Base-by-base conservation (phyloP, 2,329 filamentous ascomycete species). In the Botrytis tulipae region DNA sequence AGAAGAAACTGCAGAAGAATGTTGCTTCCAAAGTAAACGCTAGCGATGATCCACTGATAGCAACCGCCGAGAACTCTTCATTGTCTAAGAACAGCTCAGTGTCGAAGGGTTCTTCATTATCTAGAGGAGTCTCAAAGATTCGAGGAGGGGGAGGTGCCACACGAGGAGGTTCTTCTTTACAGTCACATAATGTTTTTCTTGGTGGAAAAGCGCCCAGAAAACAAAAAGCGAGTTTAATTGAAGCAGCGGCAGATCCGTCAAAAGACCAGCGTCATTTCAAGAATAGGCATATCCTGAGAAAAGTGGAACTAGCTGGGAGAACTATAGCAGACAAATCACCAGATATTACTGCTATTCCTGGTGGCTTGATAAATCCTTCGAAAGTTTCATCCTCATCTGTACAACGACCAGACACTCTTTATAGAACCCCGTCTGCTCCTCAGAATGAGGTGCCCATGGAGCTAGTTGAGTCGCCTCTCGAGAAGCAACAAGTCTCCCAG, bases 301-400 rank as follows among this genome's bases (percentile, higher is more conserved):
- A 84, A 32, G 82, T 85, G 3, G 81, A 86, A 73, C 81, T 86
- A 46, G 79, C 80, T 59, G 82, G 80, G 9, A 84, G 85, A 42
- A 83, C 85, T 32, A 83, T 82, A 71, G 84, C 84, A 62, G 87
- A 88, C 44, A 74, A 75, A 35, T 82, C 84, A 3, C 79, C 83
- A 2, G 81, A 83, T 72, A 75, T 83, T 51, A 81, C 81, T 12
- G 78, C 76, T 40, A 77, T 80, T 5, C 71, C 65, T 54, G 77
- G 74, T 22, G 77, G 76, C 0, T 80, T 81, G 1, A 77, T 77
- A 37, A 73, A 79, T 40, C 77, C 79, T 22, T 73, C 76, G 20
- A 73, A 76, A 32, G 73, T 72, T 25, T 60, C 61, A 29, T 63
- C 73, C 8, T 60, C 65, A 29, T 63, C 73, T 7, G 29, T 77